Conservation (phyloP, 768 basidiomycete species). For the Kwoniella newhampshirensis region DNA sequence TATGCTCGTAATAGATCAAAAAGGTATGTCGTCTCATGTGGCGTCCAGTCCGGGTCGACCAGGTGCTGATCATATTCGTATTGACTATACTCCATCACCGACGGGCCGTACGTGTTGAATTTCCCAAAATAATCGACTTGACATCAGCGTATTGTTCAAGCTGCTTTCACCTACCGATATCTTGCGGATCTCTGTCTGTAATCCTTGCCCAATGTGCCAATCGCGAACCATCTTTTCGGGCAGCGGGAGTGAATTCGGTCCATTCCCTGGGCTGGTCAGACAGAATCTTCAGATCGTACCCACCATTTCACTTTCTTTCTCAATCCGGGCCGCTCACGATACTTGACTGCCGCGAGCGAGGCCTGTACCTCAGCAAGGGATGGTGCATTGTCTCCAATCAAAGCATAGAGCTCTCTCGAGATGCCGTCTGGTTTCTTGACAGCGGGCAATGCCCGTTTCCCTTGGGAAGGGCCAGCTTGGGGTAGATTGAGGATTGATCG, state of each 20-base stretch:
- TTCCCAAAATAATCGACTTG: slow-evolving; percentile 67
- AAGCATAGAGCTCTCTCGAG: slow-evolving; percentile 83
- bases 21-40: slow-evolving; percentile 90
- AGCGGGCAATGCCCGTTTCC: slow-evolving; percentile 51
- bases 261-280: slow-evolving; percentile 63
- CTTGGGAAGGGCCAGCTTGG: slow-evolving; percentile 47
- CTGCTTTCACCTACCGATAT: slow-evolving; percentile 14
- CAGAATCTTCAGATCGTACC: slow-evolving; percentile 9
- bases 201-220: slow-evolving; percentile 70
- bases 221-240: slow-evolving; percentile 59
- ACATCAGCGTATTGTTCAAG: background rate
- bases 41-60: slow-evolving; percentile 83
- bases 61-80: slow-evolving; percentile 83
- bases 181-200: slow-evolving; percentile 23
- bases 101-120: slow-evolving; percentile 66
- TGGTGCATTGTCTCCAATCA: slow-evolving; percentile 92
- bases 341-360: slow-evolving; percentile 39
- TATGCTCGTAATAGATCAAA: slow-evolving; percentile 76
- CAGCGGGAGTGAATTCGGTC: slow-evolving; percentile 66
- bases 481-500: slow-evolving; percentile 74
- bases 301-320: slow-evolving; percentile 74
- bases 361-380: slow-evolving; percentile 61
- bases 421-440: slow-evolving; percentile 66
- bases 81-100: slow-evolving; percentile 62
- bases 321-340: slow-evolving; percentile 82